Base-by-base conservation (phyloP, 1,284 basidiomycete genomes). In the Chondrostereum purpureum region DNA sequence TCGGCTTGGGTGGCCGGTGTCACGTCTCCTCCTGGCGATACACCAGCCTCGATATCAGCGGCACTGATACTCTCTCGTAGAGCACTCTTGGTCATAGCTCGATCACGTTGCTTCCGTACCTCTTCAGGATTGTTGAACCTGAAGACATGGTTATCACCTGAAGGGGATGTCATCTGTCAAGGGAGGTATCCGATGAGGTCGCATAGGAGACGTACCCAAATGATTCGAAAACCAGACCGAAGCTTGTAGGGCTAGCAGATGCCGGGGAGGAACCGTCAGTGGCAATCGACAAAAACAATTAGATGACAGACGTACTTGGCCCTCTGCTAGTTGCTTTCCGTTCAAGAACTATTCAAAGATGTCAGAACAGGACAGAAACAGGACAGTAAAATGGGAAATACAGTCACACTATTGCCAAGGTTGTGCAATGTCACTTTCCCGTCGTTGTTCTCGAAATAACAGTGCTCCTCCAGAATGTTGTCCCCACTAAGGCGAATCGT, bases 111-210 rank as follows among this genome's bases (percentile, higher is more conserved):
- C 55, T 91, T 93, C 50, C 93, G 83, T 43, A 95, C 94, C 58
- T 94, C 89, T 60, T 92, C 92, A 0, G 93, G 93, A 58, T 94
- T 89, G 60, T 96, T 98, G 70, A 97, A 98, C 13, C 95, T 82
- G 66, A 99, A 99, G 46, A 98, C 93, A 66, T 99, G 96, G 52
- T 94, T 87, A 56, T 98, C 94, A 44, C 95, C 94, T 89, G 51
- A 31, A 39, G 40, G 41, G 35, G 46, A 46, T 42, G 46, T 41
- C 21, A 45, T 35, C 17, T 34, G 40, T 31, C 13, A 19, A 41
- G 31, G 19, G 33, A n/a, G n/a, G n/a, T n/a, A n/a, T n/a, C 23
- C 37, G 37, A n/a, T 14, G 34, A 21, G 17, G 23, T 23, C 39
- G 17, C 46, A 17, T 14, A 48, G 2, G 22, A 46, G n/a, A 64